Percentiles rank a stretch among this genome's conserved stretches.
Conservation (phyloP, 140 eudicot genomes). For the Stevia rebaudiana region DNA sequence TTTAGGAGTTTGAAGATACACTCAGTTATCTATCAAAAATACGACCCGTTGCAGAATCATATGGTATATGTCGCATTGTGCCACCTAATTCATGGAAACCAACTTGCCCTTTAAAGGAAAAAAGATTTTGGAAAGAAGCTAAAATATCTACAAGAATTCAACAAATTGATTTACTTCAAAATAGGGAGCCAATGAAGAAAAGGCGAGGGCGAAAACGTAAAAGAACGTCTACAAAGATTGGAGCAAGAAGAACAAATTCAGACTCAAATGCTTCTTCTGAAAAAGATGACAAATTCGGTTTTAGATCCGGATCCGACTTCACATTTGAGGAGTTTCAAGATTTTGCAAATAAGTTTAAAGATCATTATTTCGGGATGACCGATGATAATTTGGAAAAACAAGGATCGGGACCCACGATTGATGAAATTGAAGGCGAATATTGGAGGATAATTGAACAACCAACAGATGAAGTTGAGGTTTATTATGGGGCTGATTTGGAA, state of each 20-base stretch:
- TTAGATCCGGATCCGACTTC: conserved; percentile 66
- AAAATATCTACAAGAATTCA: conserved; percentile 66
- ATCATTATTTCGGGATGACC: conserved; percentile 43
- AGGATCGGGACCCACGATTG: conserved; percentile 51
- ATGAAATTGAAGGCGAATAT: conserved; percentile 76
- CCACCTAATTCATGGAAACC: conserved; percentile 78
- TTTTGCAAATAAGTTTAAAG: conserved; percentile 47
- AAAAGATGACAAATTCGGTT: conserved; percentile 63
- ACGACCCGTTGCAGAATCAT: conserved; percentile 52
- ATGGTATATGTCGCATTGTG: conserved; percentile 66
- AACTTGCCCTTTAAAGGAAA: conserved; percentile 50
- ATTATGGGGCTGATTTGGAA: conserved; percentile 83
- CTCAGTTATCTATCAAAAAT: conserved; percentile 59
- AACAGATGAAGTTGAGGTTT: conserved; percentile 84
- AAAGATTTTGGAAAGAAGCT: conserved; percentile 47
- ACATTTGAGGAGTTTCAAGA: conserved; percentile 52
- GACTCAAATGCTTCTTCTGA: conserved; percentile 40
- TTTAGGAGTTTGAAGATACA: conserved; percentile 72
- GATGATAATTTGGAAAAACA: conserved; percentile 22
- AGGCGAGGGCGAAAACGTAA: conserved; percentile 47
- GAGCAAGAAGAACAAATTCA: conserved; percentile 34
- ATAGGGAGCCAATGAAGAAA: conserved; percentile 70
- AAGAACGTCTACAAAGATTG: conserved; percentile 33
- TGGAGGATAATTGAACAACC: conserved; percentile 85
- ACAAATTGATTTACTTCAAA: conserved; percentile 73